Evolutionary conservation across 2,329 filamentous ascomycete species (phyloP).

Genomic region (Hypoxylon sp.): DNA sequence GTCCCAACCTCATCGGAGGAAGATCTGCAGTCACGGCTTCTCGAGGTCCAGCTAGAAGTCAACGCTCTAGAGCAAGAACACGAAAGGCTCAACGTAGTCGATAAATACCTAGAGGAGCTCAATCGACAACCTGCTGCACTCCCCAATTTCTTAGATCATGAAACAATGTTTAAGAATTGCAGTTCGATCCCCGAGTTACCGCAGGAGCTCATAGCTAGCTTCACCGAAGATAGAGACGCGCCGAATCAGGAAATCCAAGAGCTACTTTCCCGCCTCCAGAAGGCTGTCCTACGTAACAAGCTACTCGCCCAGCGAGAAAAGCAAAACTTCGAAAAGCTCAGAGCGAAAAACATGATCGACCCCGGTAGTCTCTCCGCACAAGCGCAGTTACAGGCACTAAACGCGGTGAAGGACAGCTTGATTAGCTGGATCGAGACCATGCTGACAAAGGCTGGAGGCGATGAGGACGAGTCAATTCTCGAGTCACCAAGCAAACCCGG

Average conservation of each 20-base stretch:
- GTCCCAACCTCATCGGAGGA: slow-evolving; percentile 41
- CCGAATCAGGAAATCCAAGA: slow-evolving; percentile 58
- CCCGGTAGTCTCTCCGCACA: slow-evolving; percentile 52
- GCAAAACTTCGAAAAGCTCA: slow-evolving; percentile 63
- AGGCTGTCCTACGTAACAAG: slow-evolving; percentile 68
- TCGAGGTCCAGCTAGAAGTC: slow-evolving; percentile 65
- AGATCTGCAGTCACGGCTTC: slow-evolving; percentile 42
- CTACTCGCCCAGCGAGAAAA: slow-evolving; percentile 68
- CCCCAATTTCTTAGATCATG: slow-evolving; percentile 62
- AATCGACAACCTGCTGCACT: slow-evolving; percentile 64
- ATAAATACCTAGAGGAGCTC: slow-evolving; percentile 64
- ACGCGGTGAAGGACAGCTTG: slow-evolving; percentile 67
- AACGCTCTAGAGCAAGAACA: slow-evolving; percentile 65
- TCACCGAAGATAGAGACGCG: slow-evolving; percentile 57
- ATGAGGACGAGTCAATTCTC: slow-evolving; percentile 45
- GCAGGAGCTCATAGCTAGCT: slow-evolving; percentile 62
- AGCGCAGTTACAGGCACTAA: slow-evolving; percentile 65
- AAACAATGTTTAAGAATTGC: slow-evolving; percentile 60
- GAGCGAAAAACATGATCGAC: slow-evolving; percentile 53
- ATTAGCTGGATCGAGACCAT: slow-evolving; percentile 75
- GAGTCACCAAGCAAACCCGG: slow-evolving; percentile 38
- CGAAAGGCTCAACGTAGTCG: slow-evolving; percentile 62
- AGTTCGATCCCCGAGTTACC: slow-evolving; percentile 63
- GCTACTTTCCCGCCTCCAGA: slow-evolving; percentile 66
- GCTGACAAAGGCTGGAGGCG: slow-evolving; percentile 63